Conservation (phyloP, 2,329 filamentous ascomycete species). For the Neonectria coccinea region DNA sequence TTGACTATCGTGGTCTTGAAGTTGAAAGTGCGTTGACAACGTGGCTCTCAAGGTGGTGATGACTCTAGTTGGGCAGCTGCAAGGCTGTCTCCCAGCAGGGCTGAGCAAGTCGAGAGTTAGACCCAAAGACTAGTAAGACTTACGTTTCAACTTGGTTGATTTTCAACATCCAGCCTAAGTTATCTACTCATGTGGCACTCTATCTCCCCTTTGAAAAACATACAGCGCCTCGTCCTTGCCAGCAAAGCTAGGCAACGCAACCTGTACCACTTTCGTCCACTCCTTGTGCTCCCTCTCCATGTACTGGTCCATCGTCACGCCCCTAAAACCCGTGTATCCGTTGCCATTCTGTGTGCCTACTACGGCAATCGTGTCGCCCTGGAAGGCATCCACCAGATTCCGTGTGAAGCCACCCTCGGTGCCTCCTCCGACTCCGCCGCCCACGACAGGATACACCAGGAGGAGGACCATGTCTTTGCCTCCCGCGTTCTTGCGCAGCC, state of each 20-base stretch:
- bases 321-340: conserved; percentile 77
- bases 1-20: neutral
- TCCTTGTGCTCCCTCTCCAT: conserved; percentile 67
- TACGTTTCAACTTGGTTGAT: neutral
- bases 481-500: conserved; percentile 61
- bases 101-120: neutral
- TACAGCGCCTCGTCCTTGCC: conserved; percentile 82
- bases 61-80: neutral
- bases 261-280: conserved; percentile 71
- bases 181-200: conserved; percentile 45
- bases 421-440: conserved; percentile 71
- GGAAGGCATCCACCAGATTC: conserved; percentile 69
- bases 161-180: conserved; percentile 9
- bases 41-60: neutral
- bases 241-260: conserved; percentile 79
- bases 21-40: neutral
- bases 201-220: conserved; percentile 68
- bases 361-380: conserved; percentile 74
- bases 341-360: conserved; percentile 81
- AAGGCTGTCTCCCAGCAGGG: neutral
- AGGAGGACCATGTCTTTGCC: conserved; percentile 71
- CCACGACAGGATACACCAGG: conserved; percentile 79
- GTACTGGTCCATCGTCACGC: conserved; percentile 74
- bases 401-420: conserved; percentile 74
- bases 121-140: neutral